Evolutionary conservation across 768 basidiomycete species (phyloP).

Genomic region (Basidioascus undulatus): DNA sequence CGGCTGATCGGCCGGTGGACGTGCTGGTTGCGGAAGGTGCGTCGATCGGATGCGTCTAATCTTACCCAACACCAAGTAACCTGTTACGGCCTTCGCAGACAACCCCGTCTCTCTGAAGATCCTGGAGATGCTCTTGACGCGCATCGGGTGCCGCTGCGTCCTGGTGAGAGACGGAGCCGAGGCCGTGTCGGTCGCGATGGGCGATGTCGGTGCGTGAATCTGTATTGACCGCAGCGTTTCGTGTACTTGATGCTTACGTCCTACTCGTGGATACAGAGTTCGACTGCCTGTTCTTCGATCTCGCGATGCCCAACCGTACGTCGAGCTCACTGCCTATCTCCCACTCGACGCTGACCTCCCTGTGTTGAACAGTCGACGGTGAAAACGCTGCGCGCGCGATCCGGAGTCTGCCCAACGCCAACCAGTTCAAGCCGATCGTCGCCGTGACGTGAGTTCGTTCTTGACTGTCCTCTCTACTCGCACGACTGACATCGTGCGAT

Average conservation of each 20-base stretch:
- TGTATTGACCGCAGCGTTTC: conserved; percentile 9
- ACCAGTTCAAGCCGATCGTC: conserved; percentile 74
- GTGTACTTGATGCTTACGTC: conserved; percentile 4
- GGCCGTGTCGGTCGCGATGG: conserved; percentile 90
- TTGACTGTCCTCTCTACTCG: too few species aligned
- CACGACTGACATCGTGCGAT: too few species aligned
- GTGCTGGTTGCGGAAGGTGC: conserved; percentile 82
- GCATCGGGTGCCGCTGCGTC: conserved; percentile 83
- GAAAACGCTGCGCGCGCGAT: conserved; percentile 93
- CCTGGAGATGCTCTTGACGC: conserved; percentile 74
- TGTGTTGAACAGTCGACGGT: conserved; percentile 45
- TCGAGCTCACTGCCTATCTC: conserved; percentile 13
- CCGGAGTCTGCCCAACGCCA: conserved; percentile 88
- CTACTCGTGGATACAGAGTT: conserved; percentile 37
- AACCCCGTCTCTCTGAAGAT: conserved; percentile 97
- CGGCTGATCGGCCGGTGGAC: conserved; percentile 60
- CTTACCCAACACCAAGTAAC: too few species aligned
- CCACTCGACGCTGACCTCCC: not conserved
- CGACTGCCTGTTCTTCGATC: conserved; percentile 84
- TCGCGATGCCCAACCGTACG: conserved; percentile 46
- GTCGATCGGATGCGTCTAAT: too few species aligned
- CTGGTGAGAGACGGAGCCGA: conserved; percentile 92
- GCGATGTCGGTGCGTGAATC: conserved; percentile 64
- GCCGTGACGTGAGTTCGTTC: conserved; percentile 79
- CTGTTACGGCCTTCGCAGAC: too few species aligned